These are phyloP conservation scores for Hsuehochloa calcarea DNA, from an alignment of 176 grass and related monocot genomes.

Conservation along the genomic window DNA sequence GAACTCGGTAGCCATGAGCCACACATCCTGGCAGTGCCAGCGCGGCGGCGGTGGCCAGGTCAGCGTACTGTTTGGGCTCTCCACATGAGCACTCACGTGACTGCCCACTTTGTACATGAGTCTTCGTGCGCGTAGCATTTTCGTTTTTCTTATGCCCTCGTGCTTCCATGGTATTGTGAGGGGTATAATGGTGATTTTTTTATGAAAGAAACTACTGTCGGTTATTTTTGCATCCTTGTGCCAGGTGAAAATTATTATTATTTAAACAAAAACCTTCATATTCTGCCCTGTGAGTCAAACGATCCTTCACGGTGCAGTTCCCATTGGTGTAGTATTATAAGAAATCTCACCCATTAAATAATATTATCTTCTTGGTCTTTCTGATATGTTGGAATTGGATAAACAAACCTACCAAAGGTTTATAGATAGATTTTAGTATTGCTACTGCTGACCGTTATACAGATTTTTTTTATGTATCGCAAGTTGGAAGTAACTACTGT, in stretches of 20 bases:
- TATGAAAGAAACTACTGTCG: not conserved
- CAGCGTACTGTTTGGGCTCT: not conserved
- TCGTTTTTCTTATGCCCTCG: not conserved
- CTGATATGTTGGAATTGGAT: constrained; percentile 19
- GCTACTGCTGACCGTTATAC: not conserved
- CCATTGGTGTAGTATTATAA: not conserved
- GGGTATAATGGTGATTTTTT: not conserved
- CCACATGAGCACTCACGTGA: too few species aligned
- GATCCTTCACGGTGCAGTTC: too few species aligned
- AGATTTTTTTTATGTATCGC: not conserved
- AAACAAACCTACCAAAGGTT: constrained; percentile 32
- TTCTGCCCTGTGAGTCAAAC: too few species aligned
- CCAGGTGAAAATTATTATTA: not conserved
- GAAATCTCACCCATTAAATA: not conserved
- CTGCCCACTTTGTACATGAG: too few species aligned
- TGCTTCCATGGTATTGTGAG: not conserved
- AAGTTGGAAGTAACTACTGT: not conserved
- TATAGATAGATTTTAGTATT: constrained; percentile 21
- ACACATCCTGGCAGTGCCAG: not conserved
- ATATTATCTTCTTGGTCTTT: not conserved
- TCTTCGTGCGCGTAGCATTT: too few species aligned
- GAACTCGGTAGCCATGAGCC: not conserved
- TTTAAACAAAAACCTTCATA: not conserved
- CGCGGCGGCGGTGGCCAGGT: not conserved
- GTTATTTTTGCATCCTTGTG: not conserved